A percentile compares a stretch with the other conserved stretches of the same genome.
Conservation (phyloP, 805 yeast species). For the Teunomyces cretensis region DNA sequence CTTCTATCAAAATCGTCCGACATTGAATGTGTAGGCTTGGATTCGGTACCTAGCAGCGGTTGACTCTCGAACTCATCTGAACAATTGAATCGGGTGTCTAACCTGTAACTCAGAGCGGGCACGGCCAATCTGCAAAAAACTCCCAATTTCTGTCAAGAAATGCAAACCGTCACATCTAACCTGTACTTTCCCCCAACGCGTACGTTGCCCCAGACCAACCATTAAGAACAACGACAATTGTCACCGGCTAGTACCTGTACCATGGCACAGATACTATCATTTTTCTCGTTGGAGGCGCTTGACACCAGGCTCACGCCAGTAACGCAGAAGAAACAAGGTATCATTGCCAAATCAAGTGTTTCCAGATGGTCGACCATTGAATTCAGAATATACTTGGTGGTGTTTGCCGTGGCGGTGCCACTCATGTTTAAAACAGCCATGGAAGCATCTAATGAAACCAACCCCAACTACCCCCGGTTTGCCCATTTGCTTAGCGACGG, state of each 20-base stretch:
- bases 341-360: constrained; percentile 33
- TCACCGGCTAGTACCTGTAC: neutral
- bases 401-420: constrained; percentile 73
- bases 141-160: too few relatives aligned
- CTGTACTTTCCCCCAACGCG: neutral
- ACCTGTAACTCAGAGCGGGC: too few relatives aligned
- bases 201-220: neutral
- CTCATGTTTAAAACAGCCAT: constrained; percentile 78
- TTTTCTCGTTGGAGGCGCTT: constrained; percentile 52
- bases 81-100: too few relatives aligned
- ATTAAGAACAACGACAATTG: neutral
- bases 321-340: constrained; percentile 27
- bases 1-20: constrained; percentile 49
- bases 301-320: constrained; percentile 46
- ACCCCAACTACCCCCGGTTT: constrained; percentile 68
- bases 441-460: constrained; percentile 73
- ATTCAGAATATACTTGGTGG: constrained; percentile 64
- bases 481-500: constrained; percentile 68
- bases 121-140: neutral
- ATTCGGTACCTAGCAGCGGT: neutral
- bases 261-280: constrained; percentile 21
- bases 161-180: neutral
- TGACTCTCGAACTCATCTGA: neutral
- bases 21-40: neutral
- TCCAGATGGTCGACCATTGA: constrained; percentile 78